Conservation (phyloP, 768 basidiomycete species). For the Leucocoprinus birnbaumii region DNA sequence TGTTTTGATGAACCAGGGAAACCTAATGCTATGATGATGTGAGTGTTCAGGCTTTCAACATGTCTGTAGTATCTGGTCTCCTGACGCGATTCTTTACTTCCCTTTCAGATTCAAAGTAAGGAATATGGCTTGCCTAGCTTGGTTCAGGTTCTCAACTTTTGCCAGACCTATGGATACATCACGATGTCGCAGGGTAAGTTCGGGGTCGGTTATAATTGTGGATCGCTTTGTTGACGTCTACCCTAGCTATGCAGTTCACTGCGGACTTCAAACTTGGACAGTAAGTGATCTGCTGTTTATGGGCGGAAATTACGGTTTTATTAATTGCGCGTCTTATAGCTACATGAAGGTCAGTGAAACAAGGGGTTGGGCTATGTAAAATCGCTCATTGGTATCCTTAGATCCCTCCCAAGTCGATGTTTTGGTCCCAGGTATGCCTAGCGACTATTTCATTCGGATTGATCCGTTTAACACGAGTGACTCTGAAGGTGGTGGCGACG, state of each 20-base stretch:
- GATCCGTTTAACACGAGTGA: background rate
- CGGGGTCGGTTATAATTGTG: background rate
- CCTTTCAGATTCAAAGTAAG: background rate
- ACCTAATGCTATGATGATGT: constrained; percentile 79
- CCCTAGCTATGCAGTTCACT: constrained; percentile 61
- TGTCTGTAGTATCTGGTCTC: background rate
- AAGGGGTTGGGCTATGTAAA: background rate
- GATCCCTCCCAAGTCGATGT: constrained; percentile 65
- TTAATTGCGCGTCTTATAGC: constrained; percentile 12
- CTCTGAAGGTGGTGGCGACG: constrained; percentile 46
- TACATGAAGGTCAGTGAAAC: constrained; percentile 25
- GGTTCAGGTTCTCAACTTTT: constrained; percentile 25
- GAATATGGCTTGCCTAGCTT: background rate
- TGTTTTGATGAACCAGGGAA: constrained; percentile 36
- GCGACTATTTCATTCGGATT: no score
- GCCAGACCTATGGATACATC: constrained; percentile 63
- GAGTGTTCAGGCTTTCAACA: constrained; percentile 11
- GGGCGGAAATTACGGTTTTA: background rate
- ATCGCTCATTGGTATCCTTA: constrained; percentile 16
- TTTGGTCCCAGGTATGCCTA: constrained; percentile 60
- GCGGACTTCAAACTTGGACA: constrained; percentile 78
- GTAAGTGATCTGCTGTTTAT: constrained; percentile 38
- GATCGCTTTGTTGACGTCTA: constrained; percentile 15
- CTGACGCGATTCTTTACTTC: background rate
- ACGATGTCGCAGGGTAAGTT: constrained; percentile 50